A percentile compares a stretch with the other conserved stretches of the same genome.
Evolutionary conservation across 108 stramenopile species (phyloP).

Genomic region (Epithemia pelagica): DNA sequence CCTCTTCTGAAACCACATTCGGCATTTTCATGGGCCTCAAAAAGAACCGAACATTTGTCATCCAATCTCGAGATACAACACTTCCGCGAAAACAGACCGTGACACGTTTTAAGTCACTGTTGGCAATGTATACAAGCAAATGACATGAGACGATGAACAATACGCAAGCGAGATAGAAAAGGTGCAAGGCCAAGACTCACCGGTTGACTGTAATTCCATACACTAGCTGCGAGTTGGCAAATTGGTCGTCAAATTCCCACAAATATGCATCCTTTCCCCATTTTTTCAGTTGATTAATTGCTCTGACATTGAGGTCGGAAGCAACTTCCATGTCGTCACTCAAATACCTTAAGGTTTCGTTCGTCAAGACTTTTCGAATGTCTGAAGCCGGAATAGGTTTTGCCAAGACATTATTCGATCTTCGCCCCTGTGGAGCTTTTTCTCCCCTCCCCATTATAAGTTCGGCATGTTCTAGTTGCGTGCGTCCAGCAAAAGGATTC

Average conservation of each 20-base stretch:
- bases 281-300: neutral
- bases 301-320: neutral
- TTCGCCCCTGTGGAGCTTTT: too few species aligned
- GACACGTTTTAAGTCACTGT: slow-evolving; percentile 16
- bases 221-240: neutral
- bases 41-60: neutral
- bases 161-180: too few species aligned
- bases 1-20: neutral
- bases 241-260: neutral
- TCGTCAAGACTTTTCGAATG: neutral
- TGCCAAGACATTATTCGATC: too few species aligned
- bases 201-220: neutral
- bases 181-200: too few species aligned
- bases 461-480: neutral
- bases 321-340: neutral
- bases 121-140: neutral
- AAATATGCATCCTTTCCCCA: neutral
- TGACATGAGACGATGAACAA: too few species aligned
- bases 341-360: neutral
- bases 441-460: neutral
- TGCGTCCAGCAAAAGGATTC: neutral
- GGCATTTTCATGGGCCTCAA: slow-evolving; percentile 1
- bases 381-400: neutral
- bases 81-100: slow-evolving; percentile 34
- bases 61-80: neutral